Evolutionary conservation across 202 grass and related monocot genomes (phyloP), one percentile per base, ranked within the genome.

Genomic region (Carex arenaria): DNA sequence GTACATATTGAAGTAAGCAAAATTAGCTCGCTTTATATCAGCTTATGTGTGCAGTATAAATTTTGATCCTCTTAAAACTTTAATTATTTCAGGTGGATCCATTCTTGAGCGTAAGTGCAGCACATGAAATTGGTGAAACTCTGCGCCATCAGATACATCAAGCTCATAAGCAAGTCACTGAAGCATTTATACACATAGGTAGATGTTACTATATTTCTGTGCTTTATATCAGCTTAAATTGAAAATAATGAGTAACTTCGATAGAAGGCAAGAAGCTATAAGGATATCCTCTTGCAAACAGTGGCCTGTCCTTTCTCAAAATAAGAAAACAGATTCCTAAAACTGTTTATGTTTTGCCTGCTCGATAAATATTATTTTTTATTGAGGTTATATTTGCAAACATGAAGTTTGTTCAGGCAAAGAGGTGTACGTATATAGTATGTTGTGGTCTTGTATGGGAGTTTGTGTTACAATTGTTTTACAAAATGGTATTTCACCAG

Each of bases 151-250:
- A 86, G 64, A 95, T 98, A 86, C 92, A 98, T 38, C 90, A 89
- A 84, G 61, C 51, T 17, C 95, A 98, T 73, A 90, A 85, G 85
- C 92, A 98, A 85, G 95, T 98, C 83, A 82, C 86, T 60, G 95
- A 98, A 80, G 87, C 88, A 90, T 98, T 98, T 88, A 92, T 98
- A 91, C 92, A 95, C 78, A 98, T 98, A 93, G 95, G 92, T 93
- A 89, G 56, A 45, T 68, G 32, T 26, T 84, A 79, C 22, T 66
- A 64, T 47, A 15, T 80, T 64, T 32, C 6, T 55, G 51, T 56
- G 26, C 14, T 76, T 56, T 55, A 17, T 55, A 17, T 56, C 51
- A 76, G 72, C 36, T n/a, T 70, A n/a, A 70, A 42, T 17, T 70
- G 38, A 70, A 70, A 67, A 34, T 67, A 70, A 19, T 43, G 11